Evolutionary conservation across 768 basidiomycete genomes (phyloP).

Genomic region (Xerocomus spinulosus): DNA sequence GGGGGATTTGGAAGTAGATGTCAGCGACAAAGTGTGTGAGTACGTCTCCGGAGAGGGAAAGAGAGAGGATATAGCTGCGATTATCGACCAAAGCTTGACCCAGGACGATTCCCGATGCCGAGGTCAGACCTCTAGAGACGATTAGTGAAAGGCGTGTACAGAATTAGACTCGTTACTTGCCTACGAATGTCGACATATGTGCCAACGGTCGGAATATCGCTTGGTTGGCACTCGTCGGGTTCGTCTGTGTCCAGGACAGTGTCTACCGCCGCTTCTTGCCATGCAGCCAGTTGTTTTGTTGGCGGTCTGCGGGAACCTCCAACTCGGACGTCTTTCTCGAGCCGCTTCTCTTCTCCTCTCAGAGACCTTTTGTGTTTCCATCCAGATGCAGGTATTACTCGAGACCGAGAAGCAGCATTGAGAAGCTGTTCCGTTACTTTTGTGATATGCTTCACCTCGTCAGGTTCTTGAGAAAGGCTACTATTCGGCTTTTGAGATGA

Average conservation of each 20-base stretch:
- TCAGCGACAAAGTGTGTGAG: slow-evolving; percentile 49
- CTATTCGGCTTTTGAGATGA: not conserved
- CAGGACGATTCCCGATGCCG: slow-evolving; percentile 25
- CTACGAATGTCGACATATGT: slow-evolving; percentile 52
- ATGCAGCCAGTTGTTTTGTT: slow-evolving; percentile 26
- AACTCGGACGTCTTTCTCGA: slow-evolving; percentile 22
- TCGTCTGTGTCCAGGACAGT: slow-evolving; percentile 7
- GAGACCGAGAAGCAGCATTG: slow-evolving; percentile 29
- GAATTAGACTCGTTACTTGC: slow-evolving; percentile 29
- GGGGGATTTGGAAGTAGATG: slow-evolving; percentile 56
- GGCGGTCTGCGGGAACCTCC: slow-evolving; percentile 9
- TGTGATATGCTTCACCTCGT: slow-evolving; percentile 9
- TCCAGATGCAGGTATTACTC: slow-evolving; percentile 18
- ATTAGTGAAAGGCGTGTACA: slow-evolving; percentile 5
- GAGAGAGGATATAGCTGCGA: slow-evolving; percentile 25
- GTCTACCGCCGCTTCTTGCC: slow-evolving; percentile 22
- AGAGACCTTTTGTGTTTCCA: slow-evolving; percentile 36
- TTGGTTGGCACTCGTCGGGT: slow-evolving; percentile 9
- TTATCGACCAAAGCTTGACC: slow-evolving; percentile 31
- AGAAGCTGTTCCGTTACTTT: slow-evolving; percentile 32
- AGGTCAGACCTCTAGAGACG: slow-evolving; percentile 15
- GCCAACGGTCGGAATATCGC: slow-evolving; percentile 33
- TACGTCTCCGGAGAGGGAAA: slow-evolving; percentile 45
- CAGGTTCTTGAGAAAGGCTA: not conserved
- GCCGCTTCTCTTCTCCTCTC: slow-evolving; percentile 39